Evolutionary conservation across 345 rosid genomes (phyloP).

Genomic region (Eucalyptus pauciflora): DNA sequence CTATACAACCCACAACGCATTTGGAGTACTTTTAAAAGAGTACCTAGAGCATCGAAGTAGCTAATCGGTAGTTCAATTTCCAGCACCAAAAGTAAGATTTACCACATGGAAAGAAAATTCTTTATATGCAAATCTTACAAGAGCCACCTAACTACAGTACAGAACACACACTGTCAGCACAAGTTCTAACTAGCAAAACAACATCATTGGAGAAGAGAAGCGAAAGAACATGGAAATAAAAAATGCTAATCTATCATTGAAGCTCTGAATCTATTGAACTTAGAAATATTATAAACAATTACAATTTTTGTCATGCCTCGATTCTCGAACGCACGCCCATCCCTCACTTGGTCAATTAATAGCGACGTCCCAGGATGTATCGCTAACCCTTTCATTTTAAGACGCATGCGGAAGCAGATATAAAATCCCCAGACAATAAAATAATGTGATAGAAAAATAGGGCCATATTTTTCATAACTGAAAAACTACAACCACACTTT

Average conservation of each 20-base stretch:
- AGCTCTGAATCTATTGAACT: background rate
- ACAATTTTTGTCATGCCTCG: too few species aligned
- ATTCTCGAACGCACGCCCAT: too few species aligned
- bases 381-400: too few species aligned
- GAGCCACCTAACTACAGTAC: conserved; percentile 51
- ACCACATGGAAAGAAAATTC: conserved; percentile 29
- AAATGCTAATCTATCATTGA: background rate
- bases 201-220: background rate
- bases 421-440: too few species aligned
- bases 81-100: conserved; percentile 70
- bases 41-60: conserved; percentile 65
- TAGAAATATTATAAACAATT: background rate
- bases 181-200: background rate
- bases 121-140: conserved; percentile 49
- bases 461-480: too few species aligned
- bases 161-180: background rate
- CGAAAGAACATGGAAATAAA: background rate
- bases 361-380: too few species aligned
- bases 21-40: background rate
- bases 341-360: too few species aligned
- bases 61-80: conserved; percentile 52
- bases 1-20: background rate
- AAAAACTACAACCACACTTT: too few species aligned
- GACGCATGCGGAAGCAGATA: too few species aligned
- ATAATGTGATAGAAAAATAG: too few species aligned